These are phyloP conservation scores for Rhynchosporium agropyri DNA, from an alignment of 2,329 filamentous ascomycete genomes.

Conservation along the genomic window DNA sequence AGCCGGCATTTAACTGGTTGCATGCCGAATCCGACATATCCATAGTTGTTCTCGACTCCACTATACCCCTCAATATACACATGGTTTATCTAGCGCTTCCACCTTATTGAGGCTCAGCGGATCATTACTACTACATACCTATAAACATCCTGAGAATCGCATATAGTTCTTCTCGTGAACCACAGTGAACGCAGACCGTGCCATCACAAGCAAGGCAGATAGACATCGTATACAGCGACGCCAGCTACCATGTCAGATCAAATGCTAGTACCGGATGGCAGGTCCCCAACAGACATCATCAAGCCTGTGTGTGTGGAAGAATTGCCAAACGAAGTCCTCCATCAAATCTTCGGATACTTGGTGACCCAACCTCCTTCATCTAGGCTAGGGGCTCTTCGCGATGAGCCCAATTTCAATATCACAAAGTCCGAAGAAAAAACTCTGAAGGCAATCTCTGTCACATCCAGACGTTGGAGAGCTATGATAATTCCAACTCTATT, in stretches of 20 bases:
- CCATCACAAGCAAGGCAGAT: not conserved
- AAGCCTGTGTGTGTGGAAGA: constrained; percentile 28
- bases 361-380: constrained; percentile 53
- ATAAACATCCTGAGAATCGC: too few species aligned
- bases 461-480: constrained; percentile 56
- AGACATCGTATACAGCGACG: not conserved
- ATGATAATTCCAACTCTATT: constrained; percentile 60
- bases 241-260: not conserved
- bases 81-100: too few species aligned
- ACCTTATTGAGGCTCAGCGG: too few species aligned
- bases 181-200: too few species aligned
- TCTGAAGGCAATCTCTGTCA: constrained; percentile 60
- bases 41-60: too few species aligned
- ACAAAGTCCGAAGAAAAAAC: constrained; percentile 43
- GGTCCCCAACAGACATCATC: not conserved
- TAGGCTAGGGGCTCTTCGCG: constrained; percentile 47
- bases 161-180: too few species aligned
- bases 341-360: constrained; percentile 59
- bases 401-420: constrained; percentile 52
- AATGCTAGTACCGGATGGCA: not conserved
- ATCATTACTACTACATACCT: too few species aligned
- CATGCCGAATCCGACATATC: too few species aligned
- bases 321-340: constrained; percentile 64
- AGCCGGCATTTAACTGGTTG: too few species aligned
- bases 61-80: too few species aligned